Base-by-base conservation (phyloP, 1,139 yeast species). In the Hansenula sp. region DNA sequence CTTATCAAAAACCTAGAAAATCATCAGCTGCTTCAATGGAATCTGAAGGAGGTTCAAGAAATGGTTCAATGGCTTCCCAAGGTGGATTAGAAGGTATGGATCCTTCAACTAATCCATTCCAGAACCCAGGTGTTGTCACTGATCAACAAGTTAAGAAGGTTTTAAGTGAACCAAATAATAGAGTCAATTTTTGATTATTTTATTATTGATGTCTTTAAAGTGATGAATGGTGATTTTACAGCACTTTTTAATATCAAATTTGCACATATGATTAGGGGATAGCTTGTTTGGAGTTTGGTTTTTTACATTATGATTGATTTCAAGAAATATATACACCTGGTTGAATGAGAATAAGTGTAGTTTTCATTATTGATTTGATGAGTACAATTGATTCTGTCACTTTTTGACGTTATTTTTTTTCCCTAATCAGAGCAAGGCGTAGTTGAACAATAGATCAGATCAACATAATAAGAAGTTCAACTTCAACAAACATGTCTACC, bases 131-230 rank as follows among this genome's bases (percentile, higher is more conserved):
- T 25, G 16, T 29, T 13, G 22, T 28, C 12, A 39, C 38, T 29
- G 28, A 30, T 18, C 31, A 40, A 34, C 32, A 34, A 26, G 43
- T 47, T 20, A 47, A 45, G 41, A 37, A 40, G 20, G 45, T 46
- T 9, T 34, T 47, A 32, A 45, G 44, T 17, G 52, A 47, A 13
- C 57, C 57, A 10, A 53, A 53, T 43, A 53, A 53, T 42, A 48
- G 55, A 36, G 57, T 53, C 4, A 53, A 52, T 44, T 53, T 52
- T 36, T 52, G 38, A 44, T 9, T n/a, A n/a, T n/a, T n/a, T n/a
- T n/a, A n/a, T 11, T 12, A 25, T 12, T 25, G 27, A 25, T 25
- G 27, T 22, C 11, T 22, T 22, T 22, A 22, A 22, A 22, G 25
- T 22, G 25, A 22, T 22, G 25, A 22, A 8, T 22, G 25, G 10